phyloP scores from a whole-genome alignment of 805 yeast genomes.

The Henningerozyma blattae region DNA sequence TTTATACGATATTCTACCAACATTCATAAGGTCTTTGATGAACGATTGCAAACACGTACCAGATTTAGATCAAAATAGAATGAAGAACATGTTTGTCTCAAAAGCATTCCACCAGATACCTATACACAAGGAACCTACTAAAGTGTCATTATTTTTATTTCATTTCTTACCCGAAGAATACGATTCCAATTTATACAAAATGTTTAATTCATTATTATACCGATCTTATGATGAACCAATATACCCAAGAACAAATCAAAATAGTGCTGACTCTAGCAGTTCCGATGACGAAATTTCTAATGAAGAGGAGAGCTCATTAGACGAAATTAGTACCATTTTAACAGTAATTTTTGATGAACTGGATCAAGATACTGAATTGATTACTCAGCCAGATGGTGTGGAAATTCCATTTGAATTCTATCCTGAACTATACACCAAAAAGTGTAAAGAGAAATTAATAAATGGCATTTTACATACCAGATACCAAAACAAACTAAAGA shows the following conservation, averaged over 20 bases:
- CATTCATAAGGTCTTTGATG: conserved; percentile 17
- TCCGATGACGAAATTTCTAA: conserved; percentile 2
- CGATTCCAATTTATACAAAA: conserved; percentile 19
- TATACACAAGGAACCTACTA: conserved; percentile 8
- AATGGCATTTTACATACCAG: conserved; percentile 15
- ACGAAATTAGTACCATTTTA: conserved; percentile 16
- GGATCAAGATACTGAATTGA: conserved; percentile 11
- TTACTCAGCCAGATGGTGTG: conserved; percentile 14
- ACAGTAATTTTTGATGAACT: conserved; percentile 23
- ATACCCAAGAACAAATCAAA: neutral
- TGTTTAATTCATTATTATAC: conserved; percentile 22
- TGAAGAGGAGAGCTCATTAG: conserved; percentile 17
- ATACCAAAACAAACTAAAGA: conserved; percentile 9
- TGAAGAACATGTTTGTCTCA: conserved; percentile 8
- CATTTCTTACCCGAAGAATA: conserved; percentile 26
- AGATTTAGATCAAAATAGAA: conserved; percentile 4
- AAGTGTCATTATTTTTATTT: conserved; percentile 17
- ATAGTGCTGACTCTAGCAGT: conserved; percentile 1
- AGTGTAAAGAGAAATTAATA: conserved; percentile 16
- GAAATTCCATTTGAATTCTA: conserved; percentile 23
- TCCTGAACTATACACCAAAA: conserved; percentile 22
- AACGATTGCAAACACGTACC: conserved; percentile 8
- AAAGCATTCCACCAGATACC: neutral
- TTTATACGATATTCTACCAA: conserved; percentile 20
- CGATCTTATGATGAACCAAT: conserved; percentile 12